Evolutionary conservation across 768 basidiomycete species (phyloP), one percentile per base, ranked within the genome.

Genomic region (Agrocybe chaxingu): DNA sequence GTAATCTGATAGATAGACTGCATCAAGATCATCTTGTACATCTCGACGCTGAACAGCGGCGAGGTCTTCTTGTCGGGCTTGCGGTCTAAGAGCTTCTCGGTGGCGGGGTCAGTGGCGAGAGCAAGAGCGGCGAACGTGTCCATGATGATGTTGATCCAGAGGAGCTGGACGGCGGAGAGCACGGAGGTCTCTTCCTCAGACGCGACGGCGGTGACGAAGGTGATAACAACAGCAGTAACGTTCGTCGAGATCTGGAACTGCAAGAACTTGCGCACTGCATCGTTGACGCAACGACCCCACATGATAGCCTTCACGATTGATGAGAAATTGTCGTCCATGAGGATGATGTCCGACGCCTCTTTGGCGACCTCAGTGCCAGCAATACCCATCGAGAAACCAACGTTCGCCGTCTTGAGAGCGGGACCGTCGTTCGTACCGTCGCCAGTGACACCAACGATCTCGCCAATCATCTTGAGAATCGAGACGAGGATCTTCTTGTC

Each of bases 121-220:
- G 97, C 97, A 45, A 98, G 84, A 19, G 97, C 97, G 49, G 97
- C 97, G 64, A 99, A 98, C 1, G 93, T 96, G 65, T 97, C 95
- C 94, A 96, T 96, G 67, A 96, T 96, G 54, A 98, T 87, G 75
- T 98, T 98, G 69, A 98, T 92, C 95, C 97, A 99, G 16, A 99
- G 82, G 4, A 99, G 72, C 65, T 99, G 97, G 1, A 99, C 97
- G 31, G 97, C 96, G 18, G 90, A 87, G 29, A 99, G 74, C n/a
- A 92, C 94, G 1, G 94, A 92, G 8, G 73, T 60, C 64, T 97
- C 95, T 47, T 79, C 62, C 5, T 63, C 54, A 12, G 93, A 94
- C 0, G 89, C 82, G 47, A 98, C 84, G 34, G 94, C 91, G 33
- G 95, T 84, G 52, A 96, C 80, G 59, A 92, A 95, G 8, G 96